Base-by-base conservation (phyloP, 345 rosid genomes). In the Populus tremula region DNA sequence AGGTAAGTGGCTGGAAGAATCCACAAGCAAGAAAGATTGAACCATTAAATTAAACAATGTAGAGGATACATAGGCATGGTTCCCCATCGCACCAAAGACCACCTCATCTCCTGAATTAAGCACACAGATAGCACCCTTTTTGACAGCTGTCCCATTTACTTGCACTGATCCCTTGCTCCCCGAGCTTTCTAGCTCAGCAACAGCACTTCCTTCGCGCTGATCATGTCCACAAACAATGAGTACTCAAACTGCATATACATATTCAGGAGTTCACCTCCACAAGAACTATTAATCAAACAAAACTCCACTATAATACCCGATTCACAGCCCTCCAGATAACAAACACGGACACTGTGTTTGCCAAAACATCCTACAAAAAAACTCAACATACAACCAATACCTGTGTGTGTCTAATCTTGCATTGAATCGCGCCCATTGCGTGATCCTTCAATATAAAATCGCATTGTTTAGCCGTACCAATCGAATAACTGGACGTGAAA, bases 21-120 rank as follows among this genome's bases (percentile, higher is more conserved):
- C 56, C 76, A 68, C 61, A 59, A 76, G 36, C 12, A 63, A 61
- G 33, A 83, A 18, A 70, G 11, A 67, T 49, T 29, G 18, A 65
- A 73, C 82, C 70, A 25, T 75, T 61, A 62, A 27, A 66, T 59
- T 39, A 47, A 70, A 76, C 36, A 33, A 4, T 33, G 36, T 33
- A 67, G 78, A 89, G 97, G 97, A 94, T 94, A 94, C 98, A 77
- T 89, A 94, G 76, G 95, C 91, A 86, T 90, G 89, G 83, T 82
- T 87, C 75, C 90, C 89, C 41, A 64, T 71, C 16, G 74, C 39
- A 79, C 98, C 94, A 72, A 94, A 91, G 67, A 86, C 84, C 64
- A 94, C 79, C 80, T 94, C 98, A 74, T 94, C 98, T 49, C 98
- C 97, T 1, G 98, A 90, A 75, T 81, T 86, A 70, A 93, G 92